Percentiles rank a stretch among this genome's conserved stretches.
Evolutionary conservation across 805 yeast genomes (phyloP).

Genomic region (Hanseniaspora guilliermondii): DNA sequence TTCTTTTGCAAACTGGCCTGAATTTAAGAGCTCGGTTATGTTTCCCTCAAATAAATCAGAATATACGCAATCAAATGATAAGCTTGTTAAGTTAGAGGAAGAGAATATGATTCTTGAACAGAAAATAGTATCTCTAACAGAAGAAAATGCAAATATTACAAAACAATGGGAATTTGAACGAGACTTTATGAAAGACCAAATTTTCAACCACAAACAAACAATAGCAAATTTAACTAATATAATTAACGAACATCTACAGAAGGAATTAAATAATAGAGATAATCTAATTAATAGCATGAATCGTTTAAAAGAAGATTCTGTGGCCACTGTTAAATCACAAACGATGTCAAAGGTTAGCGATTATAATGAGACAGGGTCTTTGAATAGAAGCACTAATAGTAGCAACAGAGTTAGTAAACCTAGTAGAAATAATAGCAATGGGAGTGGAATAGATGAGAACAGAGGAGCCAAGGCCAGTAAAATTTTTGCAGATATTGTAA

Average conservation of each 20-base stretch:
- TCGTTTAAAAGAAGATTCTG: neutral
- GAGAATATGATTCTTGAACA: neutral
- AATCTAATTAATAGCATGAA: neutral
- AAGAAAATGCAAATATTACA: neutral
- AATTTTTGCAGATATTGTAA: slow-evolving; percentile 1
- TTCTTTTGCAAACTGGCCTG: neutral
- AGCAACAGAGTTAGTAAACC: neutral
- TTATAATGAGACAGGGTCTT: neutral
- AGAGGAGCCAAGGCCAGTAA: slow-evolving; percentile 10
- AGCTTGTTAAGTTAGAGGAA: neutral
- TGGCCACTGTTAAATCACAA: neutral
- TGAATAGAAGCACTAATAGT: neutral
- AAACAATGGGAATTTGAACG: neutral
- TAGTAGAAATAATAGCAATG: neutral
- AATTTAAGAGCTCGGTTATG: neutral
- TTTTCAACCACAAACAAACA: neutral
- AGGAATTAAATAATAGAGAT: slow-evolving; percentile 5
- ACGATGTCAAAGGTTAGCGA: slow-evolving; percentile 6
- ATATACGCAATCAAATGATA: neutral
- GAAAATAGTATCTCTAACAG: neutral
- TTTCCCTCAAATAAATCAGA: neutral
- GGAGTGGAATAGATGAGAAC: neutral
- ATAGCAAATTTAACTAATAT: neutral
- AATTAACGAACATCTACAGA: neutral
- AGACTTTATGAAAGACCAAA: neutral